phyloP scores from a whole-genome alignment of 2,329 filamentous ascomycete genomes.

The Verticillium nonalfalfae region DNA sequence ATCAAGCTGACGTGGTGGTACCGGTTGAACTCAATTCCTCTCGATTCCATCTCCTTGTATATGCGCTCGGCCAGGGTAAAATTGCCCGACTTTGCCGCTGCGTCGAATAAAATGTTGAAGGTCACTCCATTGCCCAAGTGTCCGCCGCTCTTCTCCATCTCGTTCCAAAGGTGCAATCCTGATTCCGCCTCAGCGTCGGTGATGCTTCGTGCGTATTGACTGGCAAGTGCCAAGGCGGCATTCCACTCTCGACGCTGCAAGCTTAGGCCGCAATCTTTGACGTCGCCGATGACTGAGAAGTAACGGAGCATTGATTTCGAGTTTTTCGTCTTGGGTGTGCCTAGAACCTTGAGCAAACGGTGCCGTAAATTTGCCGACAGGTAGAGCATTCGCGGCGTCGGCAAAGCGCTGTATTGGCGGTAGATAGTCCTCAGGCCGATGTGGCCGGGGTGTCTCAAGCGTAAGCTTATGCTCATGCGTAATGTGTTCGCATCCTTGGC shows the following conservation, averaged over 20 bases:
- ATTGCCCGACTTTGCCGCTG: slow-evolving; percentile 79
- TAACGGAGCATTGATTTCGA: slow-evolving; percentile 69
- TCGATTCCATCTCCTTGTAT: slow-evolving; percentile 69
- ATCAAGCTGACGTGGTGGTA: slow-evolving; percentile 79
- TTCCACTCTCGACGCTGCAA: slow-evolving; percentile 73
- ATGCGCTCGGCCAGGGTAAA: slow-evolving; percentile 80
- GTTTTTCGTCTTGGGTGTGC: slow-evolving; percentile 51
- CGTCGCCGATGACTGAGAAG: slow-evolving; percentile 76
- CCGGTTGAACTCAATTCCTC: slow-evolving; percentile 64
- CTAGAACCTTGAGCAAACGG: slow-evolving; percentile 61
- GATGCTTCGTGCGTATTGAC: slow-evolving; percentile 58
- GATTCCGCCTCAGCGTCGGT: slow-evolving; percentile 56
- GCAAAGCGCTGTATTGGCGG: slow-evolving; percentile 40
- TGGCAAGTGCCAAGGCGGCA: slow-evolving; percentile 72
- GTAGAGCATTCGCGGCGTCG: slow-evolving; percentile 45
- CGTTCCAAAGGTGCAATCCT: slow-evolving; percentile 73
- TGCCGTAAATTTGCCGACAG: slow-evolving; percentile 49
- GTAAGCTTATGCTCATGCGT: slow-evolving; percentile 29
- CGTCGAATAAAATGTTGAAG: slow-evolving; percentile 88
- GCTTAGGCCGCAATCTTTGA: slow-evolving; percentile 65
- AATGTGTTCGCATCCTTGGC: slow-evolving; percentile 30
- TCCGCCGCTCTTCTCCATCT: slow-evolving; percentile 74
- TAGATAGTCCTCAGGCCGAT: slow-evolving; percentile 39
- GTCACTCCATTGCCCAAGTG: slow-evolving; percentile 68
- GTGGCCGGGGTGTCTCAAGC: slow-evolving; percentile 33